phyloP scores from a whole-genome alignment of 2,329 filamentous ascomycete species.

The Colletotrichum caudatum region DNA sequence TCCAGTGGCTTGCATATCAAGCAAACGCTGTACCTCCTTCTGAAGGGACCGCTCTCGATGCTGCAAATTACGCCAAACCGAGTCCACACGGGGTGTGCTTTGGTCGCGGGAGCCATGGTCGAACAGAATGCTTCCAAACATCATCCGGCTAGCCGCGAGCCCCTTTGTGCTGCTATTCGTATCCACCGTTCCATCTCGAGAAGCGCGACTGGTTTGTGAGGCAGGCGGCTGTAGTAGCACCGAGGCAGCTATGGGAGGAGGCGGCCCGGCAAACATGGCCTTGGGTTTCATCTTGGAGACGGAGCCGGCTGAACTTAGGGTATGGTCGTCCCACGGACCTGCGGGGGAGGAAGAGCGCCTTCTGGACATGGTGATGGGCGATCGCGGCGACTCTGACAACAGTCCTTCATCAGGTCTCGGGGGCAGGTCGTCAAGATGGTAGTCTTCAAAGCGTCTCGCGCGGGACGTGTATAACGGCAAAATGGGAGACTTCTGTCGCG shows the following conservation, averaged over 20 bases:
- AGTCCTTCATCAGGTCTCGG: slow-evolving; percentile 51
- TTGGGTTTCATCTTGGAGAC: slow-evolving; percentile 50
- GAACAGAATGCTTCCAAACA: slow-evolving; percentile 55
- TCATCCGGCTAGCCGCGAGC: slow-evolving; percentile 30
- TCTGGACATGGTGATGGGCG: slow-evolving; percentile 38
- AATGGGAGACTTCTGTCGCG: slow-evolving; percentile 43
- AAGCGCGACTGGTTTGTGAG: slow-evolving; percentile 7
- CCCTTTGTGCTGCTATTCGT: neutral
- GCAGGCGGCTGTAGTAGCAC: slow-evolving; percentile 49
- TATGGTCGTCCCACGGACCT: slow-evolving; percentile 34
- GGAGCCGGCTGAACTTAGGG: slow-evolving; percentile 47
- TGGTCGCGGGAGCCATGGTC: slow-evolving; percentile 48
- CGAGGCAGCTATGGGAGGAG: slow-evolving; percentile 63
- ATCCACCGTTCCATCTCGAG: slow-evolving; percentile 3
- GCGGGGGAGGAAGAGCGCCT: slow-evolving; percentile 31
- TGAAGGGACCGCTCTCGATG: slow-evolving; percentile 61
- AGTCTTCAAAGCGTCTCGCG: slow-evolving; percentile 48
- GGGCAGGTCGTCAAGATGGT: slow-evolving; percentile 55
- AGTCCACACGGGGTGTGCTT: slow-evolving; percentile 51
- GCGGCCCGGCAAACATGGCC: slow-evolving; percentile 61
- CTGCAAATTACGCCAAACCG: slow-evolving; percentile 60
- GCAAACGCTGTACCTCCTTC: slow-evolving; percentile 59
- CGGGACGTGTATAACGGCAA: slow-evolving; percentile 47
- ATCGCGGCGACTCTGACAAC: slow-evolving; percentile 43
- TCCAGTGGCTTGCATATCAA: slow-evolving; percentile 63